Evolutionary conservation across 2,329 filamentous ascomycete species (phyloP).

Genomic region (Ceratocystis huliohia): DNA sequence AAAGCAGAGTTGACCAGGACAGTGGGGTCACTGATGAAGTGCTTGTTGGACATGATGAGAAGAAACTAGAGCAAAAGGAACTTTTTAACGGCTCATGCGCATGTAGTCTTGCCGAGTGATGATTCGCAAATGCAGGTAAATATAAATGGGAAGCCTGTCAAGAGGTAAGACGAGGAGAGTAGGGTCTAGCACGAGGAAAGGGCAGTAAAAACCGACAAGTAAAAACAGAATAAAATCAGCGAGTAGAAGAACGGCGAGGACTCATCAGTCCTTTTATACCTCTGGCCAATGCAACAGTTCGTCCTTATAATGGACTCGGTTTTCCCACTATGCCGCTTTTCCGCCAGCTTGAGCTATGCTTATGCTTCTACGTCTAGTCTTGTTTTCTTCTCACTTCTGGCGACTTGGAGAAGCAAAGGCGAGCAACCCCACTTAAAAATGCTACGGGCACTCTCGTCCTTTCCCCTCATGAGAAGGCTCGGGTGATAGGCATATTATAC

Average conservation of each 20-base stretch:
- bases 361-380: background rate
- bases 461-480: no score
- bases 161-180: background rate
- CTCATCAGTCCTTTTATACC: background rate
- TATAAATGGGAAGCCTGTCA: background rate
- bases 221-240: background rate
- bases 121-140: background rate
- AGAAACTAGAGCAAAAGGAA: background rate
- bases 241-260: background rate
- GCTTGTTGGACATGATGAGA: slow-evolving; percentile 48
- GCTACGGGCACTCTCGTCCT: background rate
- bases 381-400: background rate
- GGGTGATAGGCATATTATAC: background rate
- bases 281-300: background rate
- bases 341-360: background rate
- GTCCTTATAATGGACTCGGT: background rate
- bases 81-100: background rate
- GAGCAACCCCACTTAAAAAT: background rate
- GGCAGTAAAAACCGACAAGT: background rate
- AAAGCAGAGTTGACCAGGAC: slow-evolving; percentile 68
- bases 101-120: background rate
- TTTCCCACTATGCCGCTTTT: background rate
- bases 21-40: slow-evolving; percentile 78
- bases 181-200: background rate
- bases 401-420: background rate